Percentiles rank a stretch among this genome's conserved stretches.
These are phyloP conservation scores for Vaucheria bursata DNA, from an alignment of 352 stramenopile genomes.

Conservation along the genomic window DNA sequence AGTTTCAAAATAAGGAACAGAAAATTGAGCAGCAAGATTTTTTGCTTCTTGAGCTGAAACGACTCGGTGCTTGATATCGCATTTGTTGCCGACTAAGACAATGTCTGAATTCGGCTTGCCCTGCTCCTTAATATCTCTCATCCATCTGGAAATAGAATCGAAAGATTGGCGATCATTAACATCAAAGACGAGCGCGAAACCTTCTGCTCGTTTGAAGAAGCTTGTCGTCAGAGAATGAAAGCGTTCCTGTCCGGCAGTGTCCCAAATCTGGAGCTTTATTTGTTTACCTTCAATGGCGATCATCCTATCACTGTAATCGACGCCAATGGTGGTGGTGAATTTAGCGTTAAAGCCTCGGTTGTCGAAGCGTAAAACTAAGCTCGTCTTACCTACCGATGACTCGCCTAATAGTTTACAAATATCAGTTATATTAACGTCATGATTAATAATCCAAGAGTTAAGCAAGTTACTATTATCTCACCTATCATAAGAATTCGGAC, in stretches of 20 bases:
- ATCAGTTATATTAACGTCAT: not conserved
- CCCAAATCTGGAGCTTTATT: conserved; percentile 38
- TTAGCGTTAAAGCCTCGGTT: conserved; percentile 63
- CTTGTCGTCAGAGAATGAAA: conserved; percentile 68
- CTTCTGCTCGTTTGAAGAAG: conserved; percentile 68
- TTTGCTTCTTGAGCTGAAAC: conserved; percentile 28
- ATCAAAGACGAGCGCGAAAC: conserved; percentile 69
- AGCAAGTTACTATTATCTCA: not conserved
- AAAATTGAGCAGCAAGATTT: conserved; percentile 24
- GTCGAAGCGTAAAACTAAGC: conserved; percentile 60
- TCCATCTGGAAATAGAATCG: conserved; percentile 67
- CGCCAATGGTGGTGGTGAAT: conserved; percentile 72
- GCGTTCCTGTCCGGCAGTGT: conserved; percentile 58
- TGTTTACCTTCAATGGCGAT: conserved; percentile 60
- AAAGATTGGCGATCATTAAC: conserved; percentile 66
- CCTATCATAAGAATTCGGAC: conserved; percentile 46
- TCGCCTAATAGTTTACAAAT: conserved; percentile 52
- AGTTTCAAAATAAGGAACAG: conserved; percentile 39
- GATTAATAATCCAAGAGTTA: not conserved
- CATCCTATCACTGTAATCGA: conserved; percentile 73
- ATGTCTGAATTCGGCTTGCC: conserved; percentile 41
- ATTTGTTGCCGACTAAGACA: conserved; percentile 43
- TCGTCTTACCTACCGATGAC: conserved; percentile 66
- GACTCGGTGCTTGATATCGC: conserved; percentile 24
- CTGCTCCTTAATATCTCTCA: conserved; percentile 59